Base-by-base conservation (phyloP, 495 filamentous ascomycete genomes). In the Annulohypoxylon moriforme region DNA sequence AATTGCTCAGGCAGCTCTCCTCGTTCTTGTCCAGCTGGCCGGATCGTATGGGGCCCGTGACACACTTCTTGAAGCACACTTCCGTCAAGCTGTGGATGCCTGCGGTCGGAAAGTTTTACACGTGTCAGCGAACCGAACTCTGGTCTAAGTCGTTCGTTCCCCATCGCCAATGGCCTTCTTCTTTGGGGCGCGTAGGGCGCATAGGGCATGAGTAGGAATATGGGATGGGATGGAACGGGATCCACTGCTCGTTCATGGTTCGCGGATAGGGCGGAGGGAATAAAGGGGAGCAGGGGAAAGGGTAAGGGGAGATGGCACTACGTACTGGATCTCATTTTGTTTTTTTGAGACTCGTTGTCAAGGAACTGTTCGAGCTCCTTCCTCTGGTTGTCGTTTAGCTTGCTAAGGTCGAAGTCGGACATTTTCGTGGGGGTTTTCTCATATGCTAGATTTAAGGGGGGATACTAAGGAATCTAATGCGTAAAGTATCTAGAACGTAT, bases 51-150 rank as follows among this genome's bases (percentile, higher is more conserved):
- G 85, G 85, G 57, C 87, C 81, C 27, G 90, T 89, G 40, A 89
- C 70, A 85, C 96, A 99, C 85, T 97, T 97, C 75, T 88, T 92
- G 89, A 91, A 99, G 88, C 96, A 99, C 59, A 91, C 85, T 73
- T 95, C 91, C 36, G 96, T 95, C 36, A 99, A 84, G 72, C 80
- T 82, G 82, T 99, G 96, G 33, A 69, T 36, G 52, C 33, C 57
- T 74, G 44, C 20, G 14, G 29, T 40, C 33, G 7, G 29, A 29
- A 6, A 29, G 57, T 40, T 33, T 20, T 13, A 29, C 47, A 65
- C 73, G 60, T 74, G 67, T 62, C 40, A 69, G 70, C 55, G 52
- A 47, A 53, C 61, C 34, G 27, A 34, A 10, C 13, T 40, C 13
- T n/a, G 5, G 42, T 53, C 4, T 40, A 25, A 5, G 29, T 18